Evolutionary conservation across 176 grass and related monocot genomes (phyloP), one percentile per base, ranked within the genome.

Genomic region (Musa beccarii): DNA sequence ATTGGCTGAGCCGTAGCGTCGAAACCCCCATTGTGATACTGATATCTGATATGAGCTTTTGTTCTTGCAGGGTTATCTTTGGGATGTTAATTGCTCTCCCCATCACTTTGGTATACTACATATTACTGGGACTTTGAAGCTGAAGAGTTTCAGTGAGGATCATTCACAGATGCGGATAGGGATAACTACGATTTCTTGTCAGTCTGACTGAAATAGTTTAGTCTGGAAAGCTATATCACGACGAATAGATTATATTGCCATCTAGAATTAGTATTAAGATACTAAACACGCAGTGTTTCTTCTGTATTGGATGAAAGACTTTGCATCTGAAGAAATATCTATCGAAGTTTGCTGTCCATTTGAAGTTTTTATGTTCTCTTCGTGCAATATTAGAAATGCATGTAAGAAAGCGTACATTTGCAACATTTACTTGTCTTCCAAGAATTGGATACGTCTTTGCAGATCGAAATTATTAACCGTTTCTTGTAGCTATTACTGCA

Each of bases 1-100:
- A 21, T 66, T 59, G 10, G 14, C 16, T 43, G 34, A 51, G 11
- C 50, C 23, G 12, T 53, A 53, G 16, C 11, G 54, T 57, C 13
- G 13, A 12, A 59, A 12, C 11, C 17, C 17, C 55, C 55, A 20
- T 61, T 34, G 29, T 3, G 29, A 34, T 6, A 43, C 34, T 43
- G 43, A 55, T 21, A n/a, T 53, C 9, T 15, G 15, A 74, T 43
- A 28, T 13, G 59, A 80, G 9, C 52, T 62, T 9, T 71, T 43
- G 24, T 66, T 77, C 14, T 67, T 83, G 54, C 64, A 87, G 85
- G 85, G 85, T 87, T 28, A 87, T 87, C 53, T 87, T 87, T 52
- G 85, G 85, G 63, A 87, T 87, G 85, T 67, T 87, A 21, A 83
- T 87, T 63, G 85, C 81, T 66, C 80, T 87, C 49, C 85, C 85